These are phyloP conservation scores for Osmozyma mogii DNA, from an alignment of 805 yeast species.

Conservation along the genomic window DNA sequence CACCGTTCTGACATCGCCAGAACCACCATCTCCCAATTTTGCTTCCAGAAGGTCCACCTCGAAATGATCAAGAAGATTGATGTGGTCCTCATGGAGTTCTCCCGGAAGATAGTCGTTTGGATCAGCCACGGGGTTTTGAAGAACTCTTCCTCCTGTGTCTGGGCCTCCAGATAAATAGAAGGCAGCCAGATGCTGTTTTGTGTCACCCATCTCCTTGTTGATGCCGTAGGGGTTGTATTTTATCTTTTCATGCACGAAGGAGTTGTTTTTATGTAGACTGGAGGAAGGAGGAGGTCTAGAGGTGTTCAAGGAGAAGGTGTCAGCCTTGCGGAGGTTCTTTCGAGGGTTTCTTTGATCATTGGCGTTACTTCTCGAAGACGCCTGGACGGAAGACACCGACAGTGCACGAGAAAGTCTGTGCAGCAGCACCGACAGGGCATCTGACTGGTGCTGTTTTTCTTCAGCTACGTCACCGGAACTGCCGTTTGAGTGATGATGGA, in stretches of 20 bases:
- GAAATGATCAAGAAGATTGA: slow-evolving; percentile 48
- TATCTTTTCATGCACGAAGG: slow-evolving; percentile 40
- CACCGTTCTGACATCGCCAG: slow-evolving; percentile 51
- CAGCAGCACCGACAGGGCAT: too few relatives aligned
- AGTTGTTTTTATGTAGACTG: too few relatives aligned
- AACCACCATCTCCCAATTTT: slow-evolving; percentile 66
- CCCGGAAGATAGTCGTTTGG: slow-evolving; percentile 61
- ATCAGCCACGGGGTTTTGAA: slow-evolving; percentile 54
- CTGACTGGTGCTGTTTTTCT: too few relatives aligned
- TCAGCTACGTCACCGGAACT: too few relatives aligned
- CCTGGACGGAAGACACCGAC: too few relatives aligned
- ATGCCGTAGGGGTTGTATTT: slow-evolving; percentile 63
- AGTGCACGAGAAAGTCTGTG: too few relatives aligned
- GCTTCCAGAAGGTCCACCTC: slow-evolving; percentile 34
- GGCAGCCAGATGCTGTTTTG: slow-evolving; percentile 17
- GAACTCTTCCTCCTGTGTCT: slow-evolving; percentile 36
- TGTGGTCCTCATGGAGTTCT: slow-evolving; percentile 39
- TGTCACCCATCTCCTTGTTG: slow-evolving; percentile 22
- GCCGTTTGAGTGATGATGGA: too few relatives aligned
- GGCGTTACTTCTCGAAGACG: too few relatives aligned
- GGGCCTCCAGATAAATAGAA: slow-evolving; percentile 24
- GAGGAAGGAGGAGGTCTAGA: too few relatives aligned
- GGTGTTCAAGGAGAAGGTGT: too few relatives aligned
- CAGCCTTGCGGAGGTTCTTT: too few relatives aligned
- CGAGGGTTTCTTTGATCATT: too few relatives aligned